A percentile compares a stretch with the other conserved stretches of the same genome.
These are phyloP conservation scores for Fraxinus floribunda DNA, from an alignment of 305 asterid species.

Conservation along the genomic window DNA sequence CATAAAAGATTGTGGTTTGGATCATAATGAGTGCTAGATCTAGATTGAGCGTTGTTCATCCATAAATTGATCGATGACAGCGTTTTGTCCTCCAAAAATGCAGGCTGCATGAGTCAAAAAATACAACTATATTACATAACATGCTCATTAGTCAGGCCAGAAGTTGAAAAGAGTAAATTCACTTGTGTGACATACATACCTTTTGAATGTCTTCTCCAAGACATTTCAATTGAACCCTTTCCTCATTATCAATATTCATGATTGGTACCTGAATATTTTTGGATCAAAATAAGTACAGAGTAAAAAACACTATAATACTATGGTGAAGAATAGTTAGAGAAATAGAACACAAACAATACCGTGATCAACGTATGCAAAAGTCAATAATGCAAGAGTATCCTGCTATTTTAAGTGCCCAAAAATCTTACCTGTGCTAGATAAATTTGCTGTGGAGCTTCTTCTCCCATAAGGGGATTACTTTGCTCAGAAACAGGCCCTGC, in stretches of 20 bases:
- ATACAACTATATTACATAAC: background rate
- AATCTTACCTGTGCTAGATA: constrained; percentile 88
- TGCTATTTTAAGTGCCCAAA: background rate
- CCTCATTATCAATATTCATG: constrained; percentile 60
- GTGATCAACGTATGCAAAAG: background rate
- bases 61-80: constrained; percentile 46
- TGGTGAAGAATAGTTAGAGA: background rate
- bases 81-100: constrained; percentile 39
- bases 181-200: constrained; percentile 38
- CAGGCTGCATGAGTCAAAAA: constrained; percentile 34
- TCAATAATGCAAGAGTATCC: background rate
- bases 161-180: constrained; percentile 10
- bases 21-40: constrained; percentile 59
- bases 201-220: constrained; percentile 70
- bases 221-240: constrained; percentile 69
- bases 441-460: constrained; percentile 62
- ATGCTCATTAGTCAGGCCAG: background rate
- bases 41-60: constrained; percentile 46
- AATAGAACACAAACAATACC: constrained; percentile 11
- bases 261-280: constrained; percentile 68
- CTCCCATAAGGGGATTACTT: constrained; percentile 31
- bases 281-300: background rate
- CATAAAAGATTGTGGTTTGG: constrained; percentile 56
- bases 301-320: background rate
- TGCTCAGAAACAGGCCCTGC: constrained; percentile 33